Conservation (phyloP, 352 stramenopile genomes). For the Pythium angustatum region DNA sequence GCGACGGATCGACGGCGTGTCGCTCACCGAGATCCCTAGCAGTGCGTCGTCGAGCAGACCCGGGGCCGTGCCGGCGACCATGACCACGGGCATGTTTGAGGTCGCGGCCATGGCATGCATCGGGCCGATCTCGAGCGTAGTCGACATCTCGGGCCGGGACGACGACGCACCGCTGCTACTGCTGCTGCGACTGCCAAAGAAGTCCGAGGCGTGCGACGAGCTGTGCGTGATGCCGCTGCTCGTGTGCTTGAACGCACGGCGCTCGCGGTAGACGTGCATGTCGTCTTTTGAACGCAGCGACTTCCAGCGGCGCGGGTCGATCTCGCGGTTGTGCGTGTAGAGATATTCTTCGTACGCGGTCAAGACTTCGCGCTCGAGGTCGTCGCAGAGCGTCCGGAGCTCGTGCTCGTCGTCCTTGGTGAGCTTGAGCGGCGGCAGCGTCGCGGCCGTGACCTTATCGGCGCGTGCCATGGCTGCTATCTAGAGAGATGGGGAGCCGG, state of each 20-base stretch:
- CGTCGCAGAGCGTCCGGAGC: conserved; percentile 9
- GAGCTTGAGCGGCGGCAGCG: conserved; percentile 9
- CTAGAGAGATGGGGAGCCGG: too few relatives aligned
- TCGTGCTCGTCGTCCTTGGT: conserved; percentile 18
- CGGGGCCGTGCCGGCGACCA: conserved; percentile 37
- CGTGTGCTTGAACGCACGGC: conserved; percentile 37
- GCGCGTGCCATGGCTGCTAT: conserved; percentile 5
- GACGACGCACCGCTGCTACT: conserved; percentile 21
- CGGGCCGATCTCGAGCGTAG: conserved; percentile 37
- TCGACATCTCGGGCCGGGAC: conserved; percentile 12
- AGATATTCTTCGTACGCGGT: conserved; percentile 43
- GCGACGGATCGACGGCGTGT: conserved; percentile 38
- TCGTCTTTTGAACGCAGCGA: conserved; percentile 19
- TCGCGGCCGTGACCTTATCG: conserved; percentile 10
- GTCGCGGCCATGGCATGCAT: conserved; percentile 41
- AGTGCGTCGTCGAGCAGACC: conserved; percentile 52
- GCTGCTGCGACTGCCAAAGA: conserved; percentile 30
- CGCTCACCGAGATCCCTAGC: conserved; percentile 48
- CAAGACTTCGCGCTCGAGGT: conserved; percentile 35
- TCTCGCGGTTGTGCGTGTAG: conserved; percentile 28
- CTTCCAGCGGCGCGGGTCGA: conserved; percentile 46
- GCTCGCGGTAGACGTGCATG: conserved; percentile 45
- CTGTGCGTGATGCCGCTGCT: conserved; percentile 18
- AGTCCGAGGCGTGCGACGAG: conserved; percentile 17
- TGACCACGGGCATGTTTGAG: conserved; percentile 35